Evolutionary conservation across 2,329 filamentous ascomycete species (phyloP).

Genomic region (Cercospora brassicicola): DNA sequence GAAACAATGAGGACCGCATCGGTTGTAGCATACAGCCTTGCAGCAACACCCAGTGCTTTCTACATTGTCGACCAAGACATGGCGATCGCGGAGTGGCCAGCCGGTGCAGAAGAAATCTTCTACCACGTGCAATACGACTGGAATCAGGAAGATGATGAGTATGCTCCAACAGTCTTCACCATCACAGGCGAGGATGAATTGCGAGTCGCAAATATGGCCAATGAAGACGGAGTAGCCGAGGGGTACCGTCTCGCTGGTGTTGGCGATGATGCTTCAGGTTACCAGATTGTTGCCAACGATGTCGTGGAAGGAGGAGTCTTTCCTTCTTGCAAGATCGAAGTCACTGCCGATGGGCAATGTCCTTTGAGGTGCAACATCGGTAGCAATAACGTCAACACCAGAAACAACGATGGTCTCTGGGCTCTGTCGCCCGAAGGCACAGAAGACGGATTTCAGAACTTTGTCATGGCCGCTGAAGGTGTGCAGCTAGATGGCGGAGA

Average conservation of each 20-base stretch:
- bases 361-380: constrained; percentile 6
- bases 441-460: constrained; percentile 2
- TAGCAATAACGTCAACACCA: background rate
- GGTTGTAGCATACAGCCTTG: background rate
- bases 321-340: constrained; percentile 2
- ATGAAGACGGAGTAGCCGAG: background rate
- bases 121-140: constrained; percentile 2
- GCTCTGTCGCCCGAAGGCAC: background rate
- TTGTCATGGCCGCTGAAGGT: constrained; percentile 1
- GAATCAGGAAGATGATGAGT: background rate
- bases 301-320: background rate
- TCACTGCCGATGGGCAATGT: constrained; percentile 7
- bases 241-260: constrained; percentile 2
- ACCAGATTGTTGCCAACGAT: constrained; percentile 1
- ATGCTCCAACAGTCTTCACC: constrained; percentile 11
- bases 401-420: constrained; percentile 4
- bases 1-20: background rate
- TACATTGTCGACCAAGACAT: constrained; percentile 9
- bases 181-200: background rate
- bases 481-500: background rate
- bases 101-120: constrained; percentile 4
- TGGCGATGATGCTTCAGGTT: background rate
- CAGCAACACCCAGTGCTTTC: constrained; percentile 7
- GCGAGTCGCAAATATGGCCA: background rate
- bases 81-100: constrained; percentile 9